These are phyloP conservation scores for Geosmithia putterillii DNA, from an alignment of 2,329 filamentous ascomycete species.

Conservation along the genomic window DNA sequence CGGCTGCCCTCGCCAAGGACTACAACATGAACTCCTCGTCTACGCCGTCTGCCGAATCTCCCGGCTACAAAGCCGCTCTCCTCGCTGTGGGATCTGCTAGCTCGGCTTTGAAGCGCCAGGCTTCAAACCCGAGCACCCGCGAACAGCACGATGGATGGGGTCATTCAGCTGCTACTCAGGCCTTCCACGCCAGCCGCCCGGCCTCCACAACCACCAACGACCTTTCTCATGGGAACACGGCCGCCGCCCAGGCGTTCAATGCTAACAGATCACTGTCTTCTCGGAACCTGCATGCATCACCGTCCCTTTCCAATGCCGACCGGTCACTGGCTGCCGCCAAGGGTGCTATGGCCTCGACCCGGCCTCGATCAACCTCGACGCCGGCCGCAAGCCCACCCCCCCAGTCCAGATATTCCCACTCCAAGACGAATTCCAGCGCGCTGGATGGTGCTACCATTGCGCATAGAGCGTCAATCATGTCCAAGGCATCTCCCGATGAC, in stretches of 20 bases:
- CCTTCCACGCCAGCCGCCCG: slow-evolving; percentile 34
- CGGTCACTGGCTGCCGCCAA: slow-evolving; percentile 66
- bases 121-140: slow-evolving; percentile 5
- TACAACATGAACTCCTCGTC: slow-evolving; percentile 36
- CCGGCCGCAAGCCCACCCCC: slow-evolving; percentile 24
- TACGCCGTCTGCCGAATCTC: slow-evolving; percentile 50
- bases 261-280: slow-evolving; percentile 16
- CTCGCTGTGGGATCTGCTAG: slow-evolving; percentile 38
- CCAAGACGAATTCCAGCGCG: slow-evolving; percentile 53
- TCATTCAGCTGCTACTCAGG: slow-evolving; percentile 57
- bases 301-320: slow-evolving; percentile 26
- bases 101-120: slow-evolving; percentile 13
- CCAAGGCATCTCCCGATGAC: slow-evolving; percentile 38
- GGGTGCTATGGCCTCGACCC: slow-evolving; percentile 54
- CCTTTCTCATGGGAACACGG: slow-evolving; percentile 12
- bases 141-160: slow-evolving; percentile 32
- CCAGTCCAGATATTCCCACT: slow-evolving; percentile 22
- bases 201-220: slow-evolving; percentile 6
- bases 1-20: slow-evolving; percentile 29
- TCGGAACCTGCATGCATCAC: slow-evolving; percentile 8
- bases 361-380: slow-evolving; percentile 53
- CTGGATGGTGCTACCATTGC: slow-evolving; percentile 62
- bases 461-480: slow-evolving; percentile 35
- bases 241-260: slow-evolving; percentile 25
- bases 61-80: slow-evolving; percentile 64